A percentile compares a stretch with the other conserved stretches of the same genome.
Conservation (phyloP, 306 rosid genomes). For the Prunus dulcis region DNA sequence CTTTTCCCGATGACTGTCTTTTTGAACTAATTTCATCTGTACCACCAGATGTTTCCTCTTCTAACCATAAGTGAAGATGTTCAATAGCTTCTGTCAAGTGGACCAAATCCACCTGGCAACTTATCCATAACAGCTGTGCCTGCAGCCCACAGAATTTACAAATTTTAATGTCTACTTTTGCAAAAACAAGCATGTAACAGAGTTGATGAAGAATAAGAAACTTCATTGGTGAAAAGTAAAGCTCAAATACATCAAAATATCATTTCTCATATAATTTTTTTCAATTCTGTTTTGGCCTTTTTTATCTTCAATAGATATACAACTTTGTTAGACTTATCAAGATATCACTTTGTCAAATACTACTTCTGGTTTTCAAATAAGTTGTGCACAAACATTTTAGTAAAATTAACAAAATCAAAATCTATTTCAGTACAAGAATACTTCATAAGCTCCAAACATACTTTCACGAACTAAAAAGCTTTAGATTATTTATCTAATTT, state of each 20-base stretch:
- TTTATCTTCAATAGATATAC: neutral
- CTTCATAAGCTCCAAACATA: neutral
- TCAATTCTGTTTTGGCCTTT: neutral
- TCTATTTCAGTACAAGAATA: neutral
- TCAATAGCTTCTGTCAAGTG: constrained; percentile 42
- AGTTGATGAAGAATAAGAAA: neutral
- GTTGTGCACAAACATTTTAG: neutral
- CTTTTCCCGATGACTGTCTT: constrained; percentile 33
- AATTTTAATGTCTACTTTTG: constrained; percentile 27
- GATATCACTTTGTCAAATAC: neutral
- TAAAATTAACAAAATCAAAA: neutral
- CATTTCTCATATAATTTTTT: neutral
- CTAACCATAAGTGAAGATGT: constrained; percentile 42
- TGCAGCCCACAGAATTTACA: constrained; percentile 43
- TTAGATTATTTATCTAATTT: neutral
- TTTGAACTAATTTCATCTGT: constrained; percentile 32
- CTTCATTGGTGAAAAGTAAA: neutral
- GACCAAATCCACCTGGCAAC: constrained; percentile 60
- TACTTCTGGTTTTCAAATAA: neutral
- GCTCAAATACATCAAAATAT: neutral
- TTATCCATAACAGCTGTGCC: constrained; percentile 62
- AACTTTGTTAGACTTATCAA: neutral
- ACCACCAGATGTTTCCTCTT: constrained; percentile 30
- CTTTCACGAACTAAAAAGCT: neutral
- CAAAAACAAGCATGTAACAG: neutral